These are phyloP conservation scores for Hydrangea macrophylla DNA, from an alignment of 148 eudicot species.

Conservation along the genomic window DNA sequence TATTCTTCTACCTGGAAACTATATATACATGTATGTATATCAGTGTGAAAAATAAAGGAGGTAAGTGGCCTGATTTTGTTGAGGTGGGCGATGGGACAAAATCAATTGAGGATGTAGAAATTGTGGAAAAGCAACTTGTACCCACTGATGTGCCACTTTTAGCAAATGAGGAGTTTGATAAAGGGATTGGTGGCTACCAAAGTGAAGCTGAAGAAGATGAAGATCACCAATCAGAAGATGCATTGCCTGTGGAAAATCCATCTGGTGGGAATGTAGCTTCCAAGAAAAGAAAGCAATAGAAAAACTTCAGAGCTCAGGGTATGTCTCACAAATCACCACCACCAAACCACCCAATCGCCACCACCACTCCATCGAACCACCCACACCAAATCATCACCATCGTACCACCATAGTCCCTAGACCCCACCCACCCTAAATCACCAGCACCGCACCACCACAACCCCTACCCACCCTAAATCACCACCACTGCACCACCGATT, in stretches of 20 bases:
- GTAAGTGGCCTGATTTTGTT: slow-evolving; percentile 12
- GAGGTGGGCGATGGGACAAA: slow-evolving; percentile 28
- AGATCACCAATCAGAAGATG: slow-evolving; percentile 24
- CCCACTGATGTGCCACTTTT: slow-evolving; percentile 43
- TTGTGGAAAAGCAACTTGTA: slow-evolving; percentile 40
- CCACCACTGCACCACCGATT: no score
- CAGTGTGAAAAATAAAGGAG: slow-evolving; percentile 65
- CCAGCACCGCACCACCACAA: no score
- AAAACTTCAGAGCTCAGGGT: slow-evolving; percentile 47
- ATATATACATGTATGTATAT: no score
- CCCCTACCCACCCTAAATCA: no score
- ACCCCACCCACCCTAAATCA: no score
- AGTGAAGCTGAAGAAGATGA: slow-evolving; percentile 46
- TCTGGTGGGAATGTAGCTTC: slow-evolving; percentile 25
- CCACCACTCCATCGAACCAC: no score
- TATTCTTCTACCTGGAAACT: no score
- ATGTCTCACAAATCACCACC: slow-evolving; percentile 25
- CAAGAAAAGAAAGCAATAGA: slow-evolving; percentile 63
- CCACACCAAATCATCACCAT: no score
- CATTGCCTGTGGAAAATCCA: slow-evolving; percentile 22
- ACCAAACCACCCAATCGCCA: no score
- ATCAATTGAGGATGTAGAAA: slow-evolving; percentile 26
- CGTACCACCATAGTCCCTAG: no score
- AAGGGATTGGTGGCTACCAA: slow-evolving; percentile 50
- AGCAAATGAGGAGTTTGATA: slow-evolving; percentile 56